Evolutionary conservation across 73 alveolate genomes (phyloP).

Genomic region (Blepharisma japonicum): DNA sequence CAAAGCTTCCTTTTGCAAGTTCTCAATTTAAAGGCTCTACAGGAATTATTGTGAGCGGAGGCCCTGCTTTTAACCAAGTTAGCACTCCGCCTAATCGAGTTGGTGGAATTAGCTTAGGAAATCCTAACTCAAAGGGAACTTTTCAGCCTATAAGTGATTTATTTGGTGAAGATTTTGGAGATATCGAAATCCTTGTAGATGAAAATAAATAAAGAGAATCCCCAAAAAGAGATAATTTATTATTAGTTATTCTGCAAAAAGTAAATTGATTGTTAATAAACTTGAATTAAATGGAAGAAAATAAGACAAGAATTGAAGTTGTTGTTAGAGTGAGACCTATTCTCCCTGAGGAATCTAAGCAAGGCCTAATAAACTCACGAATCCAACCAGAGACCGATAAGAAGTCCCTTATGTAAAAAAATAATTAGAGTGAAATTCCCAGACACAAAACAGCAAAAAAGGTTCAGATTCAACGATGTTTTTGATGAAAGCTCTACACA

Average conservation of each 20-base stretch:
- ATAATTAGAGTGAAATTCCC: background rate
- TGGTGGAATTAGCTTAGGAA: no score
- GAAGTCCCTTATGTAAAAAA: background rate
- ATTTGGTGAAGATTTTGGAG: no score
- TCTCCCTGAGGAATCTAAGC: background rate
- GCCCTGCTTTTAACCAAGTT: no score
- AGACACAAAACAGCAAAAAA: background rate
- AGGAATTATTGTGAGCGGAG: no score
- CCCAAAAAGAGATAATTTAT: no score
- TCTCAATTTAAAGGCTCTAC: no score
- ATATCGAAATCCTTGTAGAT: no score
- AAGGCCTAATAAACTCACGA: background rate
- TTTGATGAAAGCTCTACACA: conserved; percentile 68
- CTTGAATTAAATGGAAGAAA: conserved; percentile 11
- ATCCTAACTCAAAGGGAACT: no score
- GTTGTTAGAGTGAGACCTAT: conserved; percentile 13
- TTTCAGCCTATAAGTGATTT: no score
- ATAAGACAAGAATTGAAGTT: conserved; percentile 2
- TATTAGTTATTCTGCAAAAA: background rate
- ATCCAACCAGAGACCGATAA: background rate
- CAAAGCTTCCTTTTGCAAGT: no score
- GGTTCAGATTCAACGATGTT: conserved; percentile 73
- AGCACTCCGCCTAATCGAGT: no score
- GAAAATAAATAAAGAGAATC: no score
- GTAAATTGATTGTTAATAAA: background rate